These are phyloP conservation scores for Trametes sanguinea DNA, from an alignment of 768 basidiomycete species.

Conservation along the genomic window DNA sequence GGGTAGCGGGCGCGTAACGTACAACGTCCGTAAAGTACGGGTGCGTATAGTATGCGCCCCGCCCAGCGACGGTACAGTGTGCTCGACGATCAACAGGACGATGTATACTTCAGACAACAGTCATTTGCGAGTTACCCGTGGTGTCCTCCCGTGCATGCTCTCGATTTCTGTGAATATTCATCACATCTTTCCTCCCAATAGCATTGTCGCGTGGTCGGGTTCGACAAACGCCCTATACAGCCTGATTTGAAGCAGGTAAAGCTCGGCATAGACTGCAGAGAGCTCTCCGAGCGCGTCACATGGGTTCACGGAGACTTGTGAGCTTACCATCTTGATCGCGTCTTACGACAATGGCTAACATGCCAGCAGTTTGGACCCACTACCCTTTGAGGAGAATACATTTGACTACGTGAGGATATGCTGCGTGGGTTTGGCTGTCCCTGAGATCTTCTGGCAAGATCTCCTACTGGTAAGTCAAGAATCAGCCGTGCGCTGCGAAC, in stretches of 20 bases:
- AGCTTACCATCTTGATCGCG: slow-evolving; percentile 20
- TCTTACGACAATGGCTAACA: background rate
- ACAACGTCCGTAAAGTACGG: no score
- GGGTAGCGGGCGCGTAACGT: no score
- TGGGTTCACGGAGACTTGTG: slow-evolving; percentile 76
- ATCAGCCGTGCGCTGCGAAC: no score
- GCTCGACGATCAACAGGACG: no score
- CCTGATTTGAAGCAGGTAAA: slow-evolving; percentile 45
- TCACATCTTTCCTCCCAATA: slow-evolving; percentile 1
- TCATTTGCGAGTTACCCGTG: no score
- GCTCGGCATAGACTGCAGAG: slow-evolving; percentile 27
- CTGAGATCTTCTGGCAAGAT: slow-evolving; percentile 75
- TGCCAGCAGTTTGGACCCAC: slow-evolving; percentile 53
- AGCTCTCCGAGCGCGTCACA: slow-evolving; percentile 50
- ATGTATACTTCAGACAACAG: no score
- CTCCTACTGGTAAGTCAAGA: slow-evolving; percentile 54
- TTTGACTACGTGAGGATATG: slow-evolving; percentile 72
- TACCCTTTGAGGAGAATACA: slow-evolving; percentile 57
- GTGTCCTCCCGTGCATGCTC: no score
- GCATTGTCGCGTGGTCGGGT: slow-evolving; percentile 59
- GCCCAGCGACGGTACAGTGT: no score
- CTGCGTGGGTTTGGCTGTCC: slow-evolving; percentile 65
- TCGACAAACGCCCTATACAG: slow-evolving; percentile 58
- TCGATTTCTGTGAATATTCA: no score
- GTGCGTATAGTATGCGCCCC: no score